phyloP scores from a whole-genome alignment of 768 basidiomycete species.

The Lentinus brumalis region DNA sequence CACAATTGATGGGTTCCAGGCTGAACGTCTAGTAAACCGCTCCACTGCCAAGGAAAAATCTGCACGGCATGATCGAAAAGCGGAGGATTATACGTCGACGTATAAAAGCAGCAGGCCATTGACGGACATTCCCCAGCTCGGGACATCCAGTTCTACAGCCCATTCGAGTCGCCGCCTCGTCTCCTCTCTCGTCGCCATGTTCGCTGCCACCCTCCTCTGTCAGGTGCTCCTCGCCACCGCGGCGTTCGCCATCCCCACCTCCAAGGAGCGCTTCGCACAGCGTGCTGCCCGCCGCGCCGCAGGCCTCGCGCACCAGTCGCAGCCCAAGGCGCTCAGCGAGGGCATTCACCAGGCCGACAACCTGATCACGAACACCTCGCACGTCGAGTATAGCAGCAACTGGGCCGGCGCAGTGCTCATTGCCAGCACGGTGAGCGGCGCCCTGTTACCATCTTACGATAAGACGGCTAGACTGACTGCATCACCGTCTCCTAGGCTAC shows the following conservation, averaged over 20 bases:
- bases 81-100: background rate
- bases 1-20: too few relatives aligned
- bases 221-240: slow-evolving; percentile 27
- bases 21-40: too few relatives aligned
- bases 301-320: slow-evolving; percentile 19
- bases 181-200: slow-evolving; percentile 16
- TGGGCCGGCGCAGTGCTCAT: slow-evolving; percentile 39
- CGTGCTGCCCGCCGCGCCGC: slow-evolving; percentile 26
- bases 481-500: slow-evolving; percentile 25
- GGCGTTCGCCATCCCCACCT: slow-evolving; percentile 25
- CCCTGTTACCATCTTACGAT: background rate
- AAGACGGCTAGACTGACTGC: background rate
- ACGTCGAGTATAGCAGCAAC: slow-evolving; percentile 36
- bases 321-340: background rate
- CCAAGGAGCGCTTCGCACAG: slow-evolving; percentile 19
- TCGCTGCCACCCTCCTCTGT: slow-evolving; percentile 24
- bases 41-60: too few relatives aligned
- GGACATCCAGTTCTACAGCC: slow-evolving; percentile 17
- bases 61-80: too few relatives aligned
- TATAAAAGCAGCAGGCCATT: slow-evolving; percentile 3
- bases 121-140: slow-evolving; percentile 1
- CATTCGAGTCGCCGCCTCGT: slow-evolving; percentile 7
- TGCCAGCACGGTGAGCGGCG: slow-evolving; percentile 23
- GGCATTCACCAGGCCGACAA: background rate
- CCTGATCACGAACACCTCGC: slow-evolving; percentile 20